Percentiles rank a stretch among this genome's conserved stretches.
Evolutionary conservation across 768 basidiomycete genomes (phyloP).

Genomic region (Austroboletus festivus): DNA sequence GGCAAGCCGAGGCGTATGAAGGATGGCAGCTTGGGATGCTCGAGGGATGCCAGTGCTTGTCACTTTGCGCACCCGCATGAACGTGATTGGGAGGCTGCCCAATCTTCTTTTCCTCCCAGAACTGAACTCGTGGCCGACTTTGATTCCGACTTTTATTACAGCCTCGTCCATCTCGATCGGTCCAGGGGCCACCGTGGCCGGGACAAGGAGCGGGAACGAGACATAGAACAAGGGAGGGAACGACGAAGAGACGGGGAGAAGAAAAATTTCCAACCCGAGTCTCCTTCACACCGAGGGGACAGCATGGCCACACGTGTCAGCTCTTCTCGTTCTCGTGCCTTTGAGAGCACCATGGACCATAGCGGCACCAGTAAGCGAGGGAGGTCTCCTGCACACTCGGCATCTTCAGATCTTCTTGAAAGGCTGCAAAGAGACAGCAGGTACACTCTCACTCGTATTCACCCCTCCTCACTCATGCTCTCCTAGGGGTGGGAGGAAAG

Average conservation of each 20-base stretch:
- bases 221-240: background rate
- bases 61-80: conserved; percentile 33
- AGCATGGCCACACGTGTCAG: conserved; percentile 9
- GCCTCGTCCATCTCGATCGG: conserved; percentile 8
- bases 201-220: conserved; percentile 5
- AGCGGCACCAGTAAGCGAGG: conserved; percentile 8
- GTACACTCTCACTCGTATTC: background rate
- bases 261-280: conserved; percentile 8
- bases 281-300: conserved; percentile 17
- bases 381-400: conserved; percentile 26
- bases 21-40: conserved; percentile 23
- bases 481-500: conserved; percentile 12
- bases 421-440: conserved; percentile 15
- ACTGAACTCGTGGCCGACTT: conserved; percentile 17
- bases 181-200: conserved; percentile 7
- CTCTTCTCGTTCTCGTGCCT: conserved; percentile 11
- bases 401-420: conserved; percentile 27
- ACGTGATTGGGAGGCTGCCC: conserved; percentile 32
- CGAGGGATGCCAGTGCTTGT: conserved; percentile 19
- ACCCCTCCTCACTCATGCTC: conserved; percentile 5
- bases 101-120: conserved; percentile 25
- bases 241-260: conserved; percentile 2
- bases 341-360: conserved; percentile 7
- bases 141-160: conserved; percentile 24
- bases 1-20: conserved; percentile 23